Conservation (phyloP, 495 filamentous ascomycete genomes). For the Geoglossum glabrum region DNA sequence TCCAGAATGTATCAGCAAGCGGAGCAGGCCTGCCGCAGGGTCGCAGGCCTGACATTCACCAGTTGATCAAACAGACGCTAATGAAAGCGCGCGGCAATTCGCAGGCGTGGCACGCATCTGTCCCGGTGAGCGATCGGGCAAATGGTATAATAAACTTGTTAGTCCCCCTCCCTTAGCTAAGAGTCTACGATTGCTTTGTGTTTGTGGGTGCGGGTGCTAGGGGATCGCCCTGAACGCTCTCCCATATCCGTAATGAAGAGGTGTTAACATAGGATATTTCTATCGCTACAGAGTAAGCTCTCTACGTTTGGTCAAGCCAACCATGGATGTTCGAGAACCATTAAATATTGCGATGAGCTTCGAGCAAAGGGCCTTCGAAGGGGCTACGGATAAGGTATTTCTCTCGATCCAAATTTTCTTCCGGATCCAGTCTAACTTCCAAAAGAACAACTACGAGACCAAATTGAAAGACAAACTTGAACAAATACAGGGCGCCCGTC, state of each 20-base stretch:
- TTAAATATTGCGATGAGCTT: slow-evolving; percentile 28
- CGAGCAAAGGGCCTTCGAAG: slow-evolving; percentile 27
- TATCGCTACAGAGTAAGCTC: slow-evolving; percentile 23
- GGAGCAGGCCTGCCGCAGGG: neutral
- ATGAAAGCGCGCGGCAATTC: neutral
- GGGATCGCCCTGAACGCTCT: neutral
- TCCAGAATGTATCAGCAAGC: neutral
- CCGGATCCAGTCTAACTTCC: neutral
- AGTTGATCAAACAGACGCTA: slow-evolving; percentile 1
- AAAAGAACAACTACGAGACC: slow-evolving; percentile 28
- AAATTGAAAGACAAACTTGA: slow-evolving; percentile 27
- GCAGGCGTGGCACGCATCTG: slow-evolving; percentile 3
- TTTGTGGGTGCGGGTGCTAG: neutral
- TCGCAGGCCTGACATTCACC: neutral
- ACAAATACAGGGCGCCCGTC: slow-evolving; percentile 27
- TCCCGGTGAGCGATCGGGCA: slow-evolving; percentile 1
- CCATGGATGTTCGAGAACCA: slow-evolving; percentile 21
- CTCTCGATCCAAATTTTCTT: neutral
- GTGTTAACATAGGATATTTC: neutral
- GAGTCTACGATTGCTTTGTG: neutral
- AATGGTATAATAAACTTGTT: slow-evolving; percentile 1
- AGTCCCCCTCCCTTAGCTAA: neutral
- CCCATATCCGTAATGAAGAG: neutral
- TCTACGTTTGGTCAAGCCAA: slow-evolving; percentile 29
- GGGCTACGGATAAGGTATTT: slow-evolving; percentile 24